These are phyloP conservation scores for Salvia sclarea DNA, from an alignment of 305 asterid species.

Conservation along the genomic window DNA sequence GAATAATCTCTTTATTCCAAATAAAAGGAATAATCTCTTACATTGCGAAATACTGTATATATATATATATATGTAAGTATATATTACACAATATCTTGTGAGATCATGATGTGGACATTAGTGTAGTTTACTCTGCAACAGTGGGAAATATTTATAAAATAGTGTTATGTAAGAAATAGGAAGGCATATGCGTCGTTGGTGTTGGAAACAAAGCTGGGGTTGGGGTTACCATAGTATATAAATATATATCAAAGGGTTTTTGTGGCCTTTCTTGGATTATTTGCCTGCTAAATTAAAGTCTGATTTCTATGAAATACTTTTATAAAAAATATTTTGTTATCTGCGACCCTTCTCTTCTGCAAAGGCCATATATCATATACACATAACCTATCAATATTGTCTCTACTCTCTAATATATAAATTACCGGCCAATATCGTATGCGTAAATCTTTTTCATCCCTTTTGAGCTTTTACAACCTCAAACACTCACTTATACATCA, in stretches of 20 bases:
- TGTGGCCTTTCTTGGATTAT: constrained; percentile 22
- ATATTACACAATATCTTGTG: background rate
- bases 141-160: constrained; percentile 24
- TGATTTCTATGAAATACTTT: constrained; percentile 10
- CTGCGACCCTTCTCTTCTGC: constrained; percentile 31
- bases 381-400: background rate
- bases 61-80: too few species aligned
- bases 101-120: constrained; percentile 1
- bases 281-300: background rate
- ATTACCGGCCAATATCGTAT: background rate
- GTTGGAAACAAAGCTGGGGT: constrained; percentile 24
- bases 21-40: too few species aligned
- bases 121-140: constrained; percentile 27
- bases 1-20: background rate
- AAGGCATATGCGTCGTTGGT: constrained; percentile 17
- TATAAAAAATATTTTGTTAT: background rate
- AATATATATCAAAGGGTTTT: background rate
- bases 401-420: background rate
- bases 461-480: background rate
- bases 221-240: constrained; percentile 12
- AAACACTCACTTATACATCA: background rate
- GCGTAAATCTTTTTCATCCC: background rate
- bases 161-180: background rate
- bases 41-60: too few species aligned
- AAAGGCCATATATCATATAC: constrained; percentile 26